Evolutionary conservation across 352 stramenopile genomes (phyloP).

Genomic region (Discostella stelligera): DNA sequence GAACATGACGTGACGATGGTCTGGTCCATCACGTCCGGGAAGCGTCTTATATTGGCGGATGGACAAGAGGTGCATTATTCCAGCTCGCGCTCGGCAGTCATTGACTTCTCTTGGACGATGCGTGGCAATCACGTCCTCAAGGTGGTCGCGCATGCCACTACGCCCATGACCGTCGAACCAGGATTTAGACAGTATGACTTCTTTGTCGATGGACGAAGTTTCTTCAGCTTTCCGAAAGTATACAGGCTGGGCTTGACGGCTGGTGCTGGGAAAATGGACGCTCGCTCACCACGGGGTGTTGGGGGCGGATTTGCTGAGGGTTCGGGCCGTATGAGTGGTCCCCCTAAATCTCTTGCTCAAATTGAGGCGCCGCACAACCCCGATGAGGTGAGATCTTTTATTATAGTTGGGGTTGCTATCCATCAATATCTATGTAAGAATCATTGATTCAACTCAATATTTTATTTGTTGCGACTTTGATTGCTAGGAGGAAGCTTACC

Average conservation of each 20-base stretch:
- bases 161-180: constrained; percentile 61
- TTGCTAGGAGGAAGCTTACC: constrained; percentile 70
- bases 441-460: constrained; percentile 7
- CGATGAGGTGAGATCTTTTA: constrained; percentile 51
- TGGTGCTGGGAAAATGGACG: constrained; percentile 8
- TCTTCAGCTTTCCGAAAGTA: constrained; percentile 81
- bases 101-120: constrained; percentile 79
- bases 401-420: not conserved
- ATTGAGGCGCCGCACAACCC: constrained; percentile 75
- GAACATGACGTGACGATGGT: constrained; percentile 82
- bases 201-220: constrained; percentile 77
- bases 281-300: constrained; percentile 2
- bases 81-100: constrained; percentile 50
- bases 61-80: constrained; percentile 77
- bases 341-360: constrained; percentile 45
- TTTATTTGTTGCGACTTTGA: constrained; percentile 4
- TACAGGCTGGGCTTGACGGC: constrained; percentile 63
- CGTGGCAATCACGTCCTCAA: constrained; percentile 79
- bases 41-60: constrained; percentile 70
- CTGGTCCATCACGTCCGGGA: constrained; percentile 79
- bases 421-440: not conserved
- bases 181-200: constrained; percentile 82
- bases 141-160: constrained; percentile 67
- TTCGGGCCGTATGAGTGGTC: constrained; percentile 28
- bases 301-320: constrained; percentile 11